A percentile compares a stretch with the other conserved stretches of the same genome.
These are phyloP conservation scores for Amanita jacksonii DNA, from an alignment of 768 basidiomycete genomes.

Conservation along the genomic window DNA sequence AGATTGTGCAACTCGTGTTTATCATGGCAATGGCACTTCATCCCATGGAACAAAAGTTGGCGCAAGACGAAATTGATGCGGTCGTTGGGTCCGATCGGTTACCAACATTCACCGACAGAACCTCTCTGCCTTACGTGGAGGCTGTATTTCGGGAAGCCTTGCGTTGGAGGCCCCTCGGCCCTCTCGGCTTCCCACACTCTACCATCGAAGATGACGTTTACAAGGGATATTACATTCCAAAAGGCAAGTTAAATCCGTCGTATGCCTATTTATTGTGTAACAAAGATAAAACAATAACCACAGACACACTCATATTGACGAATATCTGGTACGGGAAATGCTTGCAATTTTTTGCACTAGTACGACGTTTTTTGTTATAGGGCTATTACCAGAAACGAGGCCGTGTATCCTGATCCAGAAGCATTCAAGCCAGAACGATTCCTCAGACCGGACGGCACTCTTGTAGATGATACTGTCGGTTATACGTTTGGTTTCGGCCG, in stretches of 20 bases:
- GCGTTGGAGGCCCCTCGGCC: constrained; percentile 6
- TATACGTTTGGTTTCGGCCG: constrained; percentile 26
- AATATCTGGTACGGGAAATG: not conserved
- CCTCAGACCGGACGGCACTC: not conserved
- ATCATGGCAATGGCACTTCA: constrained; percentile 7
- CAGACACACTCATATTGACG: not conserved
- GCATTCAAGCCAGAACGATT: constrained; percentile 1
- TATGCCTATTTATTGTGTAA: not conserved
- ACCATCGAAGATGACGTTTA: constrained; percentile 4
- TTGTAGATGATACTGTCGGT: constrained; percentile 8
- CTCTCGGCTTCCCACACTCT: not conserved
- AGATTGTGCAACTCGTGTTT: no score
- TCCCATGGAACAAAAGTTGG: constrained; percentile 8
- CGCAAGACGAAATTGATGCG: constrained; percentile 10
- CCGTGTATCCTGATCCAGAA: not conserved
- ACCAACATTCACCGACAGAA: constrained; percentile 5
- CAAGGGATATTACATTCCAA: constrained; percentile 3
- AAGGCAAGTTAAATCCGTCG: not conserved
- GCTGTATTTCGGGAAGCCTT: constrained; percentile 6
- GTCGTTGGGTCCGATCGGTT: constrained; percentile 10
- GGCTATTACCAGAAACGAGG: constrained; percentile 12
- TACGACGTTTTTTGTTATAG: not conserved
- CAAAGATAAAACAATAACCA: not conserved
- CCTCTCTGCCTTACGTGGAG: constrained; percentile 7
- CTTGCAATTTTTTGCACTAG: not conserved